Conservation (phyloP, 768 basidiomycete genomes). For the Mycena polygramma region DNA sequence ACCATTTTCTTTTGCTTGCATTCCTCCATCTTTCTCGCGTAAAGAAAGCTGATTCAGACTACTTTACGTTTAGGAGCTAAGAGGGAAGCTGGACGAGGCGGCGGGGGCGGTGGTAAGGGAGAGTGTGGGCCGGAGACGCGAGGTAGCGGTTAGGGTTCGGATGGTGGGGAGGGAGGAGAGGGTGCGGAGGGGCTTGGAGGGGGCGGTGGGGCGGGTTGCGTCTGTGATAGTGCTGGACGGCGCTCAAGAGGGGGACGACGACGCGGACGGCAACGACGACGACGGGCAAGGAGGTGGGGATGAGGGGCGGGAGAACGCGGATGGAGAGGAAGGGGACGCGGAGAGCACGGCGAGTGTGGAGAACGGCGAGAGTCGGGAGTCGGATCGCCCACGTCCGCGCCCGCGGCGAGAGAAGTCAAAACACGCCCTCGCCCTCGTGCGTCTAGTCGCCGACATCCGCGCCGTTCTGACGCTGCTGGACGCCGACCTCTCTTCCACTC, state of each 20-base stretch:
- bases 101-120: conserved; percentile 80
- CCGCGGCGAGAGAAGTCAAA: too few species aligned
- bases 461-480: conserved; percentile 51
- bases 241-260: too few species aligned
- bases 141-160: conserved; percentile 73
- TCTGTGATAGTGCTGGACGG: conserved; percentile 3
- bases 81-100: conserved; percentile 74
- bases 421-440: conserved; percentile 8
- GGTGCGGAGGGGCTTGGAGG: conserved; percentile 64
- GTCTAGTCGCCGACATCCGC: conserved; percentile 48
- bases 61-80: conserved; percentile 3
- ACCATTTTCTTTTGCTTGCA: too few species aligned
- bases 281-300: conserved; percentile 55
- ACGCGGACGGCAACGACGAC: too few species aligned
- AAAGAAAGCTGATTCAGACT: too few species aligned
- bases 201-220: conserved; percentile 65
- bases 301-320: conserved; percentile 7
- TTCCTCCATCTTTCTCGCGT: too few species aligned
- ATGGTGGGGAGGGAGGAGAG: conserved; percentile 76
- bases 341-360: too few species aligned
- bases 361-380: too few species aligned
- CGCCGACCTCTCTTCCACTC: conserved; percentile 39
- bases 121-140: conserved; percentile 77
- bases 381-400: too few species aligned
- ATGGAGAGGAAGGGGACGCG: neutral